Base-by-base conservation (phyloP, 2,329 filamentous ascomycete genomes). In the Akanthomyces dipterigenus region DNA sequence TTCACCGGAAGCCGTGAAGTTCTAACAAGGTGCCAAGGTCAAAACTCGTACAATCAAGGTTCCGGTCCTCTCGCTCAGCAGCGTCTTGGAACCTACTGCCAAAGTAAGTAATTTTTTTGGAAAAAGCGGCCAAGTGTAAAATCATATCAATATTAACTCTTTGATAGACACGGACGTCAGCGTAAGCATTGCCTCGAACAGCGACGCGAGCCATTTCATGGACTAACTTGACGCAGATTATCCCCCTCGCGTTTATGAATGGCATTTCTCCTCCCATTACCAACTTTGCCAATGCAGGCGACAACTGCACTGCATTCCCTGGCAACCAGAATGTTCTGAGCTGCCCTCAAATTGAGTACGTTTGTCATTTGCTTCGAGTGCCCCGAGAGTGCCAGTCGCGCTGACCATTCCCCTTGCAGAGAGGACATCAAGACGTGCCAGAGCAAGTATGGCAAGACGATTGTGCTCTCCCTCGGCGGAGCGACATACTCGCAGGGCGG, bases 391-490 rank as follows among this genome's bases (percentile, higher is more conserved):
- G 9, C 5, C n/a, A 5, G 14, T 18, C 11, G 46, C 5, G 31
- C 55, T 62, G 34, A 62, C 55, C 20, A 38, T 2, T 2, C 11
- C 31, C 6, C 22, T 2, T 18, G 28, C 42, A 79, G 77, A 65
- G 73, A 72, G 45, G 82, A 84, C 64, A 83, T 84, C 66, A 72
- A 76, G 63, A 68, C 78, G 11, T 93, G 89, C 73, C 88, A 92
- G 71, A 66, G 73, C 16, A 73, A 70, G 5, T 75, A 84, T 63
- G 82, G 82, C 64, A 92, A 91, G 74, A 90, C 87, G 1, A 86
- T 92, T 65, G 70, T 90, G 49, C 78, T 92, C 11, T 91, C 88
- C 3, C 78, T 92, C 49, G 89, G 88, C 20, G 88, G 89, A 36
- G 84, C 84, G 3, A 87, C 86, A 1, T 89, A 90, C 71, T 84